Percentiles rank a stretch among this genome's conserved stretches.
These are phyloP conservation scores for Arabidopsis hybrid DNA, from an alignment of 441 rosid species.

Conservation along the genomic window DNA sequence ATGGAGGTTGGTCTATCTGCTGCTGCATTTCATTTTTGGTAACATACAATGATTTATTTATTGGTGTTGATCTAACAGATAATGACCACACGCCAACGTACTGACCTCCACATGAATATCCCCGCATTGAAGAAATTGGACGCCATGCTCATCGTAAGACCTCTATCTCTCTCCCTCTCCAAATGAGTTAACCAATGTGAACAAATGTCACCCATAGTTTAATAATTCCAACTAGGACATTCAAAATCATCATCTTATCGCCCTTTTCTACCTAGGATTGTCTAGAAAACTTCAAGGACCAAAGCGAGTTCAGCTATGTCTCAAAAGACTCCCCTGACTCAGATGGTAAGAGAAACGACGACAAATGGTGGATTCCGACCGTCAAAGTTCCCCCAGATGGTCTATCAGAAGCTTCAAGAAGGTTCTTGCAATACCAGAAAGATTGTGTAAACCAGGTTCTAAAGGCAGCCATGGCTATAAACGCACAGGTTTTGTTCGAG, in stretches of 20 bases:
- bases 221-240: neutral
- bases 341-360: slow-evolving; percentile 49
- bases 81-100: slow-evolving; percentile 86
- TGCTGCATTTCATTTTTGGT: slow-evolving; percentile 13
- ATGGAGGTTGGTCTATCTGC: slow-evolving; percentile 78
- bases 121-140: slow-evolving; percentile 92
- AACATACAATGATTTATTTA: slow-evolving; percentile 7
- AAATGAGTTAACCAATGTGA: no score
- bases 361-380: slow-evolving; percentile 73
- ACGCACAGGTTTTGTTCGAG: slow-evolving; percentile 62
- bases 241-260: no score
- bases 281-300: slow-evolving; percentile 80
- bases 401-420: slow-evolving; percentile 53
- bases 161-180: neutral
- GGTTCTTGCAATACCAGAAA: slow-evolving; percentile 58
- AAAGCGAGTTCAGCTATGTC: slow-evolving; percentile 46
- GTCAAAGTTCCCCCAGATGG: slow-evolving; percentile 63
- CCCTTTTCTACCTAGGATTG: slow-evolving; percentile 58
- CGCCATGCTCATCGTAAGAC: slow-evolving; percentile 84
- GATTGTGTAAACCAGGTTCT: slow-evolving; percentile 67
- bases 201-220: neutral
- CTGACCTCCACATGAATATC: slow-evolving; percentile 89
- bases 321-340: slow-evolving; percentile 48
- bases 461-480: slow-evolving; percentile 76
- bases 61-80: slow-evolving; percentile 51